A percentile compares a stretch with the other conserved stretches of the same genome.
Evolutionary conservation across 306 rosid genomes (phyloP).

Genomic region (Vicia sativa): DNA sequence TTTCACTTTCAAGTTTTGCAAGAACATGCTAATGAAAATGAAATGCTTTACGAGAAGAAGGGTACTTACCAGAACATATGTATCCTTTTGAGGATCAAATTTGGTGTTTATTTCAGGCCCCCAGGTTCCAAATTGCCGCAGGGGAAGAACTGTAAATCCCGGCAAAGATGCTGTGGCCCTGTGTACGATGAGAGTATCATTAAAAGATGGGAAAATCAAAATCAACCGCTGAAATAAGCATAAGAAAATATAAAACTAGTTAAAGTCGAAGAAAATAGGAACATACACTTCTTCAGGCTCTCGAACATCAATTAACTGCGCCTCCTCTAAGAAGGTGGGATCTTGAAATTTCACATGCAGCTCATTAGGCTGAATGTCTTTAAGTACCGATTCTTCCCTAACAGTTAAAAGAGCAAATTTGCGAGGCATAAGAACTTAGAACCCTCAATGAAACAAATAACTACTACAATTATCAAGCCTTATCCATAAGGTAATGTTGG

Average conservation of each 20-base stretch:
- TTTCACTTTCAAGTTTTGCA: no score
- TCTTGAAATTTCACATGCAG: constrained; percentile 71
- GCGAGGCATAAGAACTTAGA: constrained; percentile 24
- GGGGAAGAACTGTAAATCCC: constrained; percentile 85
- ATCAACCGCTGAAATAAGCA: constrained; percentile 1
- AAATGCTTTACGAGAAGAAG: constrained; percentile 8
- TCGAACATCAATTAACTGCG: constrained; percentile 85
- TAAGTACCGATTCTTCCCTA: constrained; percentile 77
- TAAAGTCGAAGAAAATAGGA: constrained; percentile 25
- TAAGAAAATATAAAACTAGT: constrained; percentile 25
- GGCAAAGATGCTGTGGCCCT: constrained; percentile 86
- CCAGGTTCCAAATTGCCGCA: constrained; percentile 88
- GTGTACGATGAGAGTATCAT: constrained; percentile 42
- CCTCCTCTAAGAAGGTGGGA: constrained; percentile 72
- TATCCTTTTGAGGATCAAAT: constrained; percentile 76
- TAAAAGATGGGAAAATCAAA: constrained; percentile 33
- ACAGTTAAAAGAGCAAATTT: constrained; percentile 36
- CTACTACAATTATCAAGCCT: neutral
- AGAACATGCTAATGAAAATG: neutral
- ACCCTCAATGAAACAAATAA: constrained; percentile 20
- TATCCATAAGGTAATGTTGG: no score
- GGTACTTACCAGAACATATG: constrained; percentile 75
- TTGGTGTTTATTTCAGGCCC: constrained; percentile 77
- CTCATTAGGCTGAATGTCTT: constrained; percentile 76
- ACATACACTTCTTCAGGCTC: constrained; percentile 95